Percentiles rank a stretch among this genome's conserved stretches.
These are phyloP conservation scores for Penicillium maclennaniae DNA, from an alignment of 495 filamentous ascomycete species.

Conservation along the genomic window DNA sequence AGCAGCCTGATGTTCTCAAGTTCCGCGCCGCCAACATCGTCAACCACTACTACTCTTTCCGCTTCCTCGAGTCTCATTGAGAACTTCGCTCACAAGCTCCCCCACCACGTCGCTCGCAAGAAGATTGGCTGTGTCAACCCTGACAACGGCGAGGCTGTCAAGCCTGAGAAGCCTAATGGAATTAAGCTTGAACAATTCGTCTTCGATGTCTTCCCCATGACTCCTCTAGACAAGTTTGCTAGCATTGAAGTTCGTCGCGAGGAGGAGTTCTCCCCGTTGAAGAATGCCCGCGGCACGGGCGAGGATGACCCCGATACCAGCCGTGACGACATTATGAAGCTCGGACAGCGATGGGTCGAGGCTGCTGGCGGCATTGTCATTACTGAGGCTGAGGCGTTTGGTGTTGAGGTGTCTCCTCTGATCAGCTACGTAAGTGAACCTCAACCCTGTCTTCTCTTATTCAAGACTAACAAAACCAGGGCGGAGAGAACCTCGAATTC, in stretches of 20 bases:
- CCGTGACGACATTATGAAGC: constrained; percentile 79
- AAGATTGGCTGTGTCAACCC: constrained; percentile 89
- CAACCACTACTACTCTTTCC: constrained; percentile 98
- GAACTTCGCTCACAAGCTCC: constrained; percentile 76
- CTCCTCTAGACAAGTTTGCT: constrained; percentile 83
- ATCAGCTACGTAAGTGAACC: constrained; percentile 83
- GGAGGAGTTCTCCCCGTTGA: constrained; percentile 97
- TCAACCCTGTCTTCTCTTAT: constrained; percentile 6
- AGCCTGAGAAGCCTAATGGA: constrained; percentile 91
- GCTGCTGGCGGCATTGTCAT: constrained; percentile 72
- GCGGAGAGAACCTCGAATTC: constrained; percentile 83
- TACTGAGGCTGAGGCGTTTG: constrained; percentile 61
- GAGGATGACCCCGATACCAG: constrained; percentile 95
- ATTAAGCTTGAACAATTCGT: constrained; percentile 99
- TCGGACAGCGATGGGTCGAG: constrained; percentile 81
- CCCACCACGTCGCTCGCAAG: constrained; percentile 95
- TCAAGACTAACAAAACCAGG: constrained; percentile 50
- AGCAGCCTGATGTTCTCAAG: constrained; percentile 78
- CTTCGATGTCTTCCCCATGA: constrained; percentile 95
- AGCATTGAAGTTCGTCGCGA: constrained; percentile 94
- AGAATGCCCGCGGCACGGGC: constrained; percentile 87
- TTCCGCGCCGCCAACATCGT: constrained; percentile 99
- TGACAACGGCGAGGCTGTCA: constrained; percentile 70
- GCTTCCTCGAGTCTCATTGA: constrained; percentile 90
- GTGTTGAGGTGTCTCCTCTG: constrained; percentile 88